phyloP scores from a whole-genome alignment of 1,139 yeast genomes.

The Taphrina deformans region DNA sequence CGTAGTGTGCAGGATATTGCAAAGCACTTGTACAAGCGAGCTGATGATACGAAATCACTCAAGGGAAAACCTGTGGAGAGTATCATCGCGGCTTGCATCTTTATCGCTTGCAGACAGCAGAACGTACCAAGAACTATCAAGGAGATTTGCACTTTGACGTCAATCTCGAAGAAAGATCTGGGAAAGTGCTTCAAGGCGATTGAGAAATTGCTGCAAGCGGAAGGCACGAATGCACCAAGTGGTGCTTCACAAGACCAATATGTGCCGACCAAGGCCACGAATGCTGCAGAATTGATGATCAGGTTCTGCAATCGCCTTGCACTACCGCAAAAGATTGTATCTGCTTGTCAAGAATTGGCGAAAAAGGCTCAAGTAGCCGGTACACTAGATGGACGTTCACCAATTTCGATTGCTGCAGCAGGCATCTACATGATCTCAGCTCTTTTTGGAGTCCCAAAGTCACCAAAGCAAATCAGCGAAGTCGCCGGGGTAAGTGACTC shows the following conservation, averaged over 20 bases:
- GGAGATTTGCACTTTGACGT: slow-evolving; percentile 93
- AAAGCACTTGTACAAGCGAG: slow-evolving; percentile 89
- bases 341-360: slow-evolving; percentile 92
- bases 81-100: slow-evolving; percentile 94
- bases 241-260: slow-evolving; percentile 33
- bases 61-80: slow-evolving; percentile 92
- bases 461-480: slow-evolving; percentile 82
- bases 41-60: slow-evolving; percentile 80
- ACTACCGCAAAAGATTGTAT: slow-evolving; percentile 75
- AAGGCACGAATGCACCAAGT: slow-evolving; percentile 29
- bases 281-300: slow-evolving; percentile 91
- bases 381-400: slow-evolving; percentile 93
- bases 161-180: slow-evolving; percentile 90
- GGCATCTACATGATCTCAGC: slow-evolving; percentile 91
- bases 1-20: slow-evolving; percentile 96
- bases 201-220: slow-evolving; percentile 35
- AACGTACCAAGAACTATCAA: slow-evolving; percentile 92
- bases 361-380: slow-evolving; percentile 87
- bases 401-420: slow-evolving; percentile 96
- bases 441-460: slow-evolving; percentile 62
- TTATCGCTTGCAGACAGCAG: slow-evolving; percentile 92
- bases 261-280: slow-evolving; percentile 50
- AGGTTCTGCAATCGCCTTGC: slow-evolving; percentile 96
- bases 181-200: slow-evolving; percentile 57
- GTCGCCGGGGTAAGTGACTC: slow-evolving; percentile 98